Conservation (phyloP, 2,329 filamentous ascomycete species). For the Cyphellophora attinorum region DNA sequence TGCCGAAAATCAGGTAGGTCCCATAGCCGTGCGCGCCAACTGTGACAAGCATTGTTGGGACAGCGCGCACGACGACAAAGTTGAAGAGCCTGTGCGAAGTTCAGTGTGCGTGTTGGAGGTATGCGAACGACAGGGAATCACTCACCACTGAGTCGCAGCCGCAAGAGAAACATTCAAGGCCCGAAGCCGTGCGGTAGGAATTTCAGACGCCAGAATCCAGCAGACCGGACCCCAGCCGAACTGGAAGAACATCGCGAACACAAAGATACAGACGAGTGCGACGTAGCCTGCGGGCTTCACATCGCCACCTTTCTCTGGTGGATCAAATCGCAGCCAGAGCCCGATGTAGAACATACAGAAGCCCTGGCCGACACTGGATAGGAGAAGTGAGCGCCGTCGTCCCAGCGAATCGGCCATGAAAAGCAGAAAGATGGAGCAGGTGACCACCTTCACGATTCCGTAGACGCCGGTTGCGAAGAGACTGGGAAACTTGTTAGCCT, state of each 20-base stretch:
- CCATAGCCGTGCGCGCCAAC: conserved; percentile 26
- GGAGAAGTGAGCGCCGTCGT: conserved; percentile 47
- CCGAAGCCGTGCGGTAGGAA: conserved; percentile 56
- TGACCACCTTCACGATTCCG: conserved; percentile 57
- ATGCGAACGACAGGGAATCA: no score
- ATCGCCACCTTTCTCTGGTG: conserved; percentile 26
- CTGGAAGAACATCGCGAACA: conserved; percentile 64
- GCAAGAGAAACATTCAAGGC: conserved; percentile 59
- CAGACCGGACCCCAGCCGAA: conserved; percentile 63
- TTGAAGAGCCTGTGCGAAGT: no score
- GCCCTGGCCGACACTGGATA: conserved; percentile 54
- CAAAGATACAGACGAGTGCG: conserved; percentile 61
- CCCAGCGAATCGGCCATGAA: conserved; percentile 62
- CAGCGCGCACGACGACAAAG: conserved; percentile 52
- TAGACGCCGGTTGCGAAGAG: conserved; percentile 68
- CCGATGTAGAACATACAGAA: conserved; percentile 60
- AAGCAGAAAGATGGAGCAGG: conserved; percentile 53
- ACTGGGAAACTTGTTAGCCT: no score
- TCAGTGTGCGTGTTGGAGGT: no score
- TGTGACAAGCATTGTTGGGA: conserved; percentile 46
- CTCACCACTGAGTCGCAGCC: conserved; percentile 62
- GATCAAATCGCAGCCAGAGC: conserved; percentile 50
- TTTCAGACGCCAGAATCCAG: conserved; percentile 65
- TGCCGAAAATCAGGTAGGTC: conserved; percentile 55
- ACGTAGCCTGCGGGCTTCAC: conserved; percentile 60